Percentiles rank a stretch among this genome's conserved stretches.
phyloP scores from a whole-genome alignment of 2,329 filamentous ascomycete species.

The Fusarium protoensiforme region DNA sequence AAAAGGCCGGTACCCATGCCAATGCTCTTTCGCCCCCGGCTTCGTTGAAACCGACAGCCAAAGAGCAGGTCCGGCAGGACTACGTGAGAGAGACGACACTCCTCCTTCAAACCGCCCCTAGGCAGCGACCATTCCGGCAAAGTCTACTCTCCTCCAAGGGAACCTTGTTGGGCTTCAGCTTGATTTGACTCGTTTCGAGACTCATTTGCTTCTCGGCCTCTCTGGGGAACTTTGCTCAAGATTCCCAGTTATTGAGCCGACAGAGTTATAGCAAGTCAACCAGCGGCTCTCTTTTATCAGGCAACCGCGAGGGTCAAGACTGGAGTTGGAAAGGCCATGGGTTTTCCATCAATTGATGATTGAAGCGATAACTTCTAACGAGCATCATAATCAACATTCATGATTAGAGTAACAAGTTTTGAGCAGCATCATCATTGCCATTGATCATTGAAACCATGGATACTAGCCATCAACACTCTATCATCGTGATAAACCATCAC shows the following conservation, averaged over 20 bases:
- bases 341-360: not conserved
- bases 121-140: not conserved
- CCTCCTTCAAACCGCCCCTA: not conserved
- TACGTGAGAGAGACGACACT: not conserved
- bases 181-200: not conserved
- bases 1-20: not conserved
- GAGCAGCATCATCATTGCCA: not conserved
- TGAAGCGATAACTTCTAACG: not conserved
- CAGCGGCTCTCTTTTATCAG: not conserved
- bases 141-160: not conserved
- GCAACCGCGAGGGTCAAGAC: not conserved
- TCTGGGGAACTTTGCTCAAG: not conserved
- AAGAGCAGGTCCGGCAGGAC: not conserved
- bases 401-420: not conserved
- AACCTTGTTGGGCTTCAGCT: rapidly evolving
- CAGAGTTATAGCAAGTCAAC: not conserved
- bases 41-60: not conserved
- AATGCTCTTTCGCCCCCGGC: not conserved
- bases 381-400: not conserved
- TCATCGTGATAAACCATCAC: not conserved
- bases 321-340: not conserved
- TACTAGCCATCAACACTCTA: not conserved
- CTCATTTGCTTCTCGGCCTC: not conserved
- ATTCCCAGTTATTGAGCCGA: not conserved
- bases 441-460: not conserved